Evolutionary conservation across 2,329 filamentous ascomycete species (phyloP), one percentile per base, ranked within the genome.

Genomic region (Aspergillus pseudotamarii): DNA sequence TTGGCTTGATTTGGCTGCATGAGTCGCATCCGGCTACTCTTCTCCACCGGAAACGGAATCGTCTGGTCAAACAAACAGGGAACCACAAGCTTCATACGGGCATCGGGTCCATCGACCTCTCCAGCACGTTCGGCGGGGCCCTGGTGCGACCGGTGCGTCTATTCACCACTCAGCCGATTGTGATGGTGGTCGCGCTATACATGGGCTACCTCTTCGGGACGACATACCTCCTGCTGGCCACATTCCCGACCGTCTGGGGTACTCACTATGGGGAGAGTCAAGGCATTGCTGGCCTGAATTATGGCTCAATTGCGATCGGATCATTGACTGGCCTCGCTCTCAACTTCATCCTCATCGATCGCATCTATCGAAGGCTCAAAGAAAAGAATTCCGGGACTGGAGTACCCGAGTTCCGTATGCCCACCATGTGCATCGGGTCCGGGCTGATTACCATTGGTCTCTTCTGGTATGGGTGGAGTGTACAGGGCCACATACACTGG

Each of bases 1-100:
- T 83, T 10, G 89, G 89, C 5, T 73, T 91, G 54, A 83, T 88
- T 71, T 83, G 88, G 65, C 80, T 88, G 1, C 82, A 82, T 59
- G 89, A 91, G 72, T 90, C 88, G 1, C 91, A 91, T 73, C 84
- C 83, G 0, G 87, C 88, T 0, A 85, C 85, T n/a, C 81, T 93
- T 2, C 82, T 91, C 1, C 38, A 54, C 11, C 75, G 80, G 36
- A 89, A 88, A 72, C 85, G 86, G 51, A 75, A 80, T 46, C 81
- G 79, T 23, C 80, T 81, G 4, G 73, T 72, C 26, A 75, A 77
- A 64, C 73, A 78, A 48, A 78, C 77, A 0, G 74, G 74, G 48
- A 76, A 81, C 54, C 43, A 63, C 0, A 62, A 67, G 21, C 73
- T 75, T 32, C 72, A 79, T 56, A 80, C 78, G 1, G 76, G 78